Percentiles rank a stretch among this genome's conserved stretches.
phyloP scores from a whole-genome alignment of 2,329 filamentous ascomycete genomes.

The Cercospora sp. region DNA sequence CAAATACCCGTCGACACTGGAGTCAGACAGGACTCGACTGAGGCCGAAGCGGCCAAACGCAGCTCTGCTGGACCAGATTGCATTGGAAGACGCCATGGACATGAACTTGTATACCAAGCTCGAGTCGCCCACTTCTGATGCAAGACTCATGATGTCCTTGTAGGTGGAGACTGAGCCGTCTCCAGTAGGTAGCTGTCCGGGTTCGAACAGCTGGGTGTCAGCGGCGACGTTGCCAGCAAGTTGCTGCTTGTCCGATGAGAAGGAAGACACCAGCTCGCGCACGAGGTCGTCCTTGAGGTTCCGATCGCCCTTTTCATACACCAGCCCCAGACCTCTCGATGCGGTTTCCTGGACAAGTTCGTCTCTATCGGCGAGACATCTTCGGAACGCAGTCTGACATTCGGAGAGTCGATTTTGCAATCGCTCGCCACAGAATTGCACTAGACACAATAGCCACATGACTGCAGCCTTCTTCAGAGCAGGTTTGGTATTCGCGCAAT shows the following conservation, averaged over 20 bases:
- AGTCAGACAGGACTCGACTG: slow-evolving; percentile 87
- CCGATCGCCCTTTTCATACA: slow-evolving; percentile 89
- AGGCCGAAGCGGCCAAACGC: slow-evolving; percentile 93
- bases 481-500: slow-evolving; percentile 83
- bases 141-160: slow-evolving; percentile 92
- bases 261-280: slow-evolving; percentile 82
- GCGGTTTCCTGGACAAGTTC: slow-evolving; percentile 95
- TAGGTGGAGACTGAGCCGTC: slow-evolving; percentile 93
- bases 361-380: slow-evolving; percentile 81
- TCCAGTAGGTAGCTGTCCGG: slow-evolving; percentile 83
- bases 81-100: slow-evolving; percentile 92
- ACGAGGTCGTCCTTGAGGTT: slow-evolving; percentile 79
- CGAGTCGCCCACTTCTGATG: slow-evolving; percentile 95
- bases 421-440: slow-evolving; percentile 87
- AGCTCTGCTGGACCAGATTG: slow-evolving; percentile 95
- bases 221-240: slow-evolving; percentile 75
- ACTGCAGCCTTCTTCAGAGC: slow-evolving; percentile 87
- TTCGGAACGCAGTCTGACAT: slow-evolving; percentile 84
- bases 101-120: slow-evolving; percentile 98
- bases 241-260: slow-evolving; percentile 73
- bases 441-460: slow-evolving; percentile 89
- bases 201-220: slow-evolving; percentile 91
- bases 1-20: slow-evolving; percentile 66
- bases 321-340: slow-evolving; percentile 83
- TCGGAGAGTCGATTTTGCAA: slow-evolving; percentile 74